Conservation (phyloP, 1,284 basidiomycete species). For the Moniliella sp. region DNA sequence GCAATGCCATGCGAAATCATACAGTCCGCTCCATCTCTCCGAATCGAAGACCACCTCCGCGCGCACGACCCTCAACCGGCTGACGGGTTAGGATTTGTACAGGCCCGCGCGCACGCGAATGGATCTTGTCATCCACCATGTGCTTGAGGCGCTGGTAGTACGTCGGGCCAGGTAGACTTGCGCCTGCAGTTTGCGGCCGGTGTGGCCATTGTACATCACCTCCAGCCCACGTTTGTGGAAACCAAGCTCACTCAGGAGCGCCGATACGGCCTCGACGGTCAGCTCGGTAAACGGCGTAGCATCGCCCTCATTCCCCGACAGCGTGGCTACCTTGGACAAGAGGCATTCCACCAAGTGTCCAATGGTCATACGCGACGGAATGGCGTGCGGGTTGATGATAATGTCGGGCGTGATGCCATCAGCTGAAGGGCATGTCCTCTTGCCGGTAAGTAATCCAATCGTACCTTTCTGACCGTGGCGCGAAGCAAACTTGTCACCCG, state of each 20-base stretch:
- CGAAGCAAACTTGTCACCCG: constrained; percentile 96
- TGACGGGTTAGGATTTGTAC: constrained; percentile 93
- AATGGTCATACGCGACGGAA: constrained; percentile 99
- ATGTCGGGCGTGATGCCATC: constrained; percentile 90
- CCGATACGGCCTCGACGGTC: constrained; percentile 55
- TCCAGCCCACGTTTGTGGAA: constrained; percentile 73
- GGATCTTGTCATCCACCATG: constrained; percentile 99
- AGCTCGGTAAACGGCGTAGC: constrained; percentile 97
- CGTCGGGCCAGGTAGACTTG: constrained; percentile 96
- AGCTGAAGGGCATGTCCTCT: too few species aligned
- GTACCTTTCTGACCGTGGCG: constrained; percentile 99
- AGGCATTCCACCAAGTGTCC: constrained; percentile 97
- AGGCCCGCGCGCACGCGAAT: constrained; percentile 84
- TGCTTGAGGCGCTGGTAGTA: constrained; percentile 98
- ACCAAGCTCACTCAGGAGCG: constrained; percentile 20
- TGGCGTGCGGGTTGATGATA: constrained; percentile 96
- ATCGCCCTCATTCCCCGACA: constrained; percentile 87
- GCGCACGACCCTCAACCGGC: constrained; percentile 94
- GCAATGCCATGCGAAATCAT: constrained; percentile 99
- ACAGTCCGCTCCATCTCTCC: constrained; percentile 99
- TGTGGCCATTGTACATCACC: constrained; percentile 97
- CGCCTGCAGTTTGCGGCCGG: constrained; percentile 82
- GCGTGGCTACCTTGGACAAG: constrained; percentile 80
- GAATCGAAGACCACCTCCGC: constrained; percentile 95
- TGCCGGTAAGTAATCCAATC: constrained; percentile 93